Conservation (phyloP, 192 early-diverging fungal species). For the Linnemannia hyalina region DNA sequence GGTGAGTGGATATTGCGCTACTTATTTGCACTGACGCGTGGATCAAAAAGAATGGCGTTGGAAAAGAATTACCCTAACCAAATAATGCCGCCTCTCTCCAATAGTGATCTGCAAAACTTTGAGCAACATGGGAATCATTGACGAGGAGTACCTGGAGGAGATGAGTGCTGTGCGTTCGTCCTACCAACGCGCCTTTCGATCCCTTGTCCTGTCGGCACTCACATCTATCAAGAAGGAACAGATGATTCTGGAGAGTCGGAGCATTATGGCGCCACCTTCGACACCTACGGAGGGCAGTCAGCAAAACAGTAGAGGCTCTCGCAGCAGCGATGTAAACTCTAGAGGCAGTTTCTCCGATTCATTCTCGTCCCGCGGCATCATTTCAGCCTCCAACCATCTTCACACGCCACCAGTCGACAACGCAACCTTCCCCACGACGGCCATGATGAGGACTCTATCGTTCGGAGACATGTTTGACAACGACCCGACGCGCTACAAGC, state of each 20-base stretch:
- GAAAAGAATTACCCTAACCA: neutral
- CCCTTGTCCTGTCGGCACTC: conserved; percentile 86
- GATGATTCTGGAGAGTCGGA: conserved; percentile 58
- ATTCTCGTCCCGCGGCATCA: conserved; percentile 18
- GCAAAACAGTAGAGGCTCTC: conserved; percentile 13
- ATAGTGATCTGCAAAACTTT: conserved; percentile 87
- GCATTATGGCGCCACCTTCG: conserved; percentile 60
- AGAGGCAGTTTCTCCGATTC: conserved; percentile 18
- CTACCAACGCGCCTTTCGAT: conserved; percentile 88
- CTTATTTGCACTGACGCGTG: neutral
- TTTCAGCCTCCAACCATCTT: conserved; percentile 18
- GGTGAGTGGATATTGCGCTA: conserved; percentile 8
- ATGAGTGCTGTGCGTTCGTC: conserved; percentile 85
- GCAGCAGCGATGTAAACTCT: conserved; percentile 14
- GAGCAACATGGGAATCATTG: conserved; percentile 86
- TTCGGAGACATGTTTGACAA: conserved; percentile 70
- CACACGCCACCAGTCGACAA: conserved; percentile 12
- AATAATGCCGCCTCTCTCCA: neutral
- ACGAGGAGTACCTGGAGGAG: conserved; percentile 84
- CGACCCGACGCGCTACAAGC: conserved; percentile 77
- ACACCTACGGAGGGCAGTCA: conserved; percentile 33
- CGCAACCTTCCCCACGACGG: conserved; percentile 1
- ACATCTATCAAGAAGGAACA: conserved; percentile 70
- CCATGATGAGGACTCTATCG: conserved; percentile 48
- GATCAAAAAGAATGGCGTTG: neutral